Percentiles rank a stretch among this genome's conserved stretches.
Evolutionary conservation across 306 rosid species (phyloP).

Genomic region (Macrotyloma uniflorum): DNA sequence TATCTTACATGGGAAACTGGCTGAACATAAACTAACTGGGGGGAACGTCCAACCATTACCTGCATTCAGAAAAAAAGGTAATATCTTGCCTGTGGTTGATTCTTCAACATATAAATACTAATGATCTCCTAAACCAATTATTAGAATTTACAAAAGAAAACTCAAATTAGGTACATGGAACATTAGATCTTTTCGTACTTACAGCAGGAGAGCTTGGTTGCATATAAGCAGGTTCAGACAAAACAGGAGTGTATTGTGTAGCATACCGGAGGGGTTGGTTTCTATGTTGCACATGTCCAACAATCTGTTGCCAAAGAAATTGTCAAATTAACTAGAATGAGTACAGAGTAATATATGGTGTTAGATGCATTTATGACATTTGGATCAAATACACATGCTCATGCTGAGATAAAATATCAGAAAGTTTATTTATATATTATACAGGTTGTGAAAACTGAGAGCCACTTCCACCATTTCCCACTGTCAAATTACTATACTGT

Average conservation of each 20-base stretch:
- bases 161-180: constrained; percentile 27
- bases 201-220: constrained; percentile 77
- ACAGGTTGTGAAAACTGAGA: constrained; percentile 82
- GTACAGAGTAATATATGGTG: constrained; percentile 7
- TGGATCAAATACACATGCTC: constrained; percentile 22
- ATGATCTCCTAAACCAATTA: constrained; percentile 4
- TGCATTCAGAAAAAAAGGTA: constrained; percentile 46
- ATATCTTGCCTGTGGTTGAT: constrained; percentile 6
- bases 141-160: constrained; percentile 23
- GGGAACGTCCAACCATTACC: constrained; percentile 83
- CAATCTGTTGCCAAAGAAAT: constrained; percentile 54
- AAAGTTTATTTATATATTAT: constrained; percentile 50
- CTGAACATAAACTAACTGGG: constrained; percentile 81
- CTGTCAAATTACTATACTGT: constrained; percentile 62
- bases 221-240: constrained; percentile 69
- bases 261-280: constrained; percentile 67
- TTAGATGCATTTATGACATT: constrained; percentile 9
- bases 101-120: constrained; percentile 28
- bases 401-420: constrained; percentile 25
- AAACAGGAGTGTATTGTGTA: constrained; percentile 63
- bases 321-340: constrained; percentile 19
- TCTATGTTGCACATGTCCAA: constrained; percentile 75
- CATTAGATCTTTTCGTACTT: constrained; percentile 45
- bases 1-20: constrained; percentile 82
- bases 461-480: constrained; percentile 66